Conservation (phyloP, 352 stramenopile genomes). For the Phytophthora megakarya region DNA sequence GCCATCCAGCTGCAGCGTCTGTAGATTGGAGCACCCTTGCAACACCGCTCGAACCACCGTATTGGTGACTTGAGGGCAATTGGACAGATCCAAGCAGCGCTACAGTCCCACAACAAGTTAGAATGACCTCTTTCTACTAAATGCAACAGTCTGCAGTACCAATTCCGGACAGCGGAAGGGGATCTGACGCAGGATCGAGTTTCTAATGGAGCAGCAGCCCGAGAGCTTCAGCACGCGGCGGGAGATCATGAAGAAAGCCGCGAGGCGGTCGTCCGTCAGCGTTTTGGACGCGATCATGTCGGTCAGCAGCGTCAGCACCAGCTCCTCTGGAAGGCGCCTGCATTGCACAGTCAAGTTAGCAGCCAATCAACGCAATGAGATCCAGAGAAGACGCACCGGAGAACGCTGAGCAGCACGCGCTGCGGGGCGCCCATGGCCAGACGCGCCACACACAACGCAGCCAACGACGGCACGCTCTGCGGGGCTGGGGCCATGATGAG, state of each 20-base stretch:
- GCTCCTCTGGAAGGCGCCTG: constrained; percentile 80
- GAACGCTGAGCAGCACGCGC: constrained; percentile 56
- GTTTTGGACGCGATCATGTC: constrained; percentile 75
- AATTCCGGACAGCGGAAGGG: constrained; percentile 81
- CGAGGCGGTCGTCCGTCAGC: constrained; percentile 83
- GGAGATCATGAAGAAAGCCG: constrained; percentile 80
- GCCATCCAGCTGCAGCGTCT: constrained; percentile 83
- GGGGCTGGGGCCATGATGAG: constrained; percentile 25
- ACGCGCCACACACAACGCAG: constrained; percentile 63
- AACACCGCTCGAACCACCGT: constrained; percentile 80
- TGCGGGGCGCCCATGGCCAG: constrained; percentile 60
- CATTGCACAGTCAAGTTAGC: constrained; percentile 2
- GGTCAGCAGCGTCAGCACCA: constrained; percentile 74
- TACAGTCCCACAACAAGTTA: constrained; percentile 22
- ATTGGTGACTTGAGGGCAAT: constrained; percentile 89
- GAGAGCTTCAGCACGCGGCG: constrained; percentile 74
- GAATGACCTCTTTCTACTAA: constrained; percentile 1
- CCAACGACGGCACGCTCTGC: constrained; percentile 50
- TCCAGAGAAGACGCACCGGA: constrained; percentile 51
- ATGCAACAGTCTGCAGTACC: constrained; percentile 35
- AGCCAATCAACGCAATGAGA: constrained; percentile 15
- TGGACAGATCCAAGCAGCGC: constrained; percentile 83
- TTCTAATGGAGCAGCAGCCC: constrained; percentile 79
- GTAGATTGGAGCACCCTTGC: constrained; percentile 74
- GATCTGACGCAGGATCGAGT: constrained; percentile 88